Conservation (phyloP, 1,284 basidiomycete genomes). For the Boletus calvinii region DNA sequence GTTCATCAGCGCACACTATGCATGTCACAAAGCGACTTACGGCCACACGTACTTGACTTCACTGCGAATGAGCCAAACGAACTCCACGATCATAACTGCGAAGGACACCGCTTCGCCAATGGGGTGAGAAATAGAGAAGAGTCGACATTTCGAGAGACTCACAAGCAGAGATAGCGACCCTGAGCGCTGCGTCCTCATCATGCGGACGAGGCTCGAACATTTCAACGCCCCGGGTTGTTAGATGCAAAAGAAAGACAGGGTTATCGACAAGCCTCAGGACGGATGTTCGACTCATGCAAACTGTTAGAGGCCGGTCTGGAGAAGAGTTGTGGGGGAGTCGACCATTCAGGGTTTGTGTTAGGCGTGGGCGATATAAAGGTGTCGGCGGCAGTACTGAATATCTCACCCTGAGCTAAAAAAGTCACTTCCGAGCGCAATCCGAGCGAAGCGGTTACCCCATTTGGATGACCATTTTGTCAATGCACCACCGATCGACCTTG, state of each 20-base stretch:
- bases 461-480: not conserved
- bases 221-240: not conserved
- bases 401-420: constrained; percentile 5
- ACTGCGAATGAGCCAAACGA: constrained; percentile 14
- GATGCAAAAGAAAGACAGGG: not conserved
- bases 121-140: not conserved
- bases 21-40: constrained; percentile 8
- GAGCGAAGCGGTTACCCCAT: not conserved
- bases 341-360: not conserved
- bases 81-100: constrained; percentile 19
- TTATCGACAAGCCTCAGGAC: not conserved
- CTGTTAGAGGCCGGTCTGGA: too few species aligned
- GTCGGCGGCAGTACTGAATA: constrained; percentile 1
- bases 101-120: constrained; percentile 7
- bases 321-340: not conserved
- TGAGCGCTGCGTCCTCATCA: constrained; percentile 5
- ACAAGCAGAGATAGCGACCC: constrained; percentile 14
- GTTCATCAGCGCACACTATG: not conserved
- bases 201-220: not conserved
- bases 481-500: not conserved
- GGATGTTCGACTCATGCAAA: not conserved
- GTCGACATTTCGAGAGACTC: not conserved
- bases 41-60: constrained; percentile 21
- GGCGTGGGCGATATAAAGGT: not conserved
- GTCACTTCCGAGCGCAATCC: not conserved